phyloP scores from a whole-genome alignment of 495 filamentous ascomycete species.

The Bombardia bombarda region DNA sequence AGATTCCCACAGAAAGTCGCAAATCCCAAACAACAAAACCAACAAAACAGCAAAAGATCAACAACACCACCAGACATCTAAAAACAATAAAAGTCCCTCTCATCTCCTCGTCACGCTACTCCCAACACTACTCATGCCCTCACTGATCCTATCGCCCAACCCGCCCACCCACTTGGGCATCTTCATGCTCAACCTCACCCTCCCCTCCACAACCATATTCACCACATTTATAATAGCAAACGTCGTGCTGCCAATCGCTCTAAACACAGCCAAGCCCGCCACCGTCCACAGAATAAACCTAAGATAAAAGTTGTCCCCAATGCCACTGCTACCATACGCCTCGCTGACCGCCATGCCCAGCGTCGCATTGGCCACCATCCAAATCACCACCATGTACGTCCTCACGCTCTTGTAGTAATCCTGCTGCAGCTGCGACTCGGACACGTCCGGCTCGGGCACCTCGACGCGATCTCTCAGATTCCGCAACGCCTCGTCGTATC shows the following conservation, averaged over 20 bases:
- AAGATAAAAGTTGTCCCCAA: slow-evolving; percentile 82
- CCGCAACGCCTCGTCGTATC: slow-evolving; percentile 93
- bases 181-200: slow-evolving; percentile 55
- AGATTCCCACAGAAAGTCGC: no score
- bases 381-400: slow-evolving; percentile 96
- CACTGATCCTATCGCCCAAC: slow-evolving; percentile 25
- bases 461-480: slow-evolving; percentile 92
- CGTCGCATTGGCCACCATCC: slow-evolving; percentile 88
- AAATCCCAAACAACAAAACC: no score
- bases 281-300: slow-evolving; percentile 91
- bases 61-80: background rate
- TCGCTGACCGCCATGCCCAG: slow-evolving; percentile 93
- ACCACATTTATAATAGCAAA: slow-evolving; percentile 78
- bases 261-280: slow-evolving; percentile 73
- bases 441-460: slow-evolving; percentile 51
- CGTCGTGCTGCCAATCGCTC: slow-evolving; percentile 70
- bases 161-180: slow-evolving; percentile 42
- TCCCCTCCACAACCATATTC: slow-evolving; percentile 78
- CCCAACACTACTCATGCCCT: slow-evolving; percentile 16
- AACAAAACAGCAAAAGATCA: no score
- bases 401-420: slow-evolving; percentile 98
- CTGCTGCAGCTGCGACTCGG: slow-evolving; percentile 82
- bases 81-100: background rate
- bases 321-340: slow-evolving; percentile 60
- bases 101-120: slow-evolving; percentile 15